Base-by-base conservation (phyloP, 2,329 filamentous ascomycete species). In the Lachnellula cervina region DNA sequence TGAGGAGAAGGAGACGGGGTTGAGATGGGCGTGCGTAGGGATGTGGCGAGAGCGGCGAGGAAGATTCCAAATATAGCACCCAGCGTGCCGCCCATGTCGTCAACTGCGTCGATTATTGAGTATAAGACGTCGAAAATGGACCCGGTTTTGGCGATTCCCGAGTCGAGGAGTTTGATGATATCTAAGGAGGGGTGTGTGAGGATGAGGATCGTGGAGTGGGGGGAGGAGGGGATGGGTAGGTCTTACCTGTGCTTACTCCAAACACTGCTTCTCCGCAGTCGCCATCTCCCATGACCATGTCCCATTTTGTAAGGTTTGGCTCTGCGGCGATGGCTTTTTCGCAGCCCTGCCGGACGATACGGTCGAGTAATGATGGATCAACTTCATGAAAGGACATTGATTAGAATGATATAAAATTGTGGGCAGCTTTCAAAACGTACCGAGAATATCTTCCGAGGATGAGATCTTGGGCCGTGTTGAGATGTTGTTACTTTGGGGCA, bases 231-330 rank as follows among this genome's bases (percentile, higher is more conserved):
- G 28, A 32, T 32, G 28, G 9, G 9, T 32, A 8, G 8, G 23
- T 38, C n/a, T 19, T 49, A 59, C 61, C 58, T 59, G 62, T 61
- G 16, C 60, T 58, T 21, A 64, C 60, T 11, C 59, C 63, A 51
- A 68, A 66, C 0, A 70, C 67, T 14, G 66, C 68, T 50, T 71
- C 68, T 9, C 68, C 69, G 49, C 68, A 70, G 54, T 70, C 68
- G 9, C 69, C 69, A 59, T 71, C 69, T 6, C 69, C 69, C 54
- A 71, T 64, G 4, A 69, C 50, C 37, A 67, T 69, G 64, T 82
- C 80, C 63, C 76, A 82, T 45, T 72, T 75, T 2, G 80, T 82
- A 54, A 82, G 72, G 46, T 78, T 74, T 6, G 78, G 77, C 60
- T 82, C 80, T 2, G 69, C 66, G 9, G 64, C 67, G 34, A 73